A percentile compares a stretch with the other conserved stretches of the same genome.
These are phyloP conservation scores for Cokeromyces recurvatus DNA, from an alignment of 371 early-diverging fungal species.

Conservation along the genomic window DNA sequence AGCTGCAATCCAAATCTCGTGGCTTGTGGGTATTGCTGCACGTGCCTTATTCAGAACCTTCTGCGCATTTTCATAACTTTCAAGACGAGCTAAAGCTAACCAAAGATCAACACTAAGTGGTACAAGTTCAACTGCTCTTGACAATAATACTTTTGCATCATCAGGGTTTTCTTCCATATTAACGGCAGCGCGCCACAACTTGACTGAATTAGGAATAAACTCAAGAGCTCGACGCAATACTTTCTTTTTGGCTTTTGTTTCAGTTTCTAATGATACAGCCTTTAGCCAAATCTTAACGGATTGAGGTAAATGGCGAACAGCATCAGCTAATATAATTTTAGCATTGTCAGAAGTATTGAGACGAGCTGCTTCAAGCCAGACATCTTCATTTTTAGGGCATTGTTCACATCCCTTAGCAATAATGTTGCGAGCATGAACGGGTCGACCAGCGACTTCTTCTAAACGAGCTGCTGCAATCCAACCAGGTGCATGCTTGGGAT, in stretches of 20 bases:
- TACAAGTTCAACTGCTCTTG: slow-evolving; percentile 90
- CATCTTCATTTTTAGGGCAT: slow-evolving; percentile 91
- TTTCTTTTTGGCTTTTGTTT: slow-evolving; percentile 67
- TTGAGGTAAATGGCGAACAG: slow-evolving; percentile 85
- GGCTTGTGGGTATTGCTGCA: slow-evolving; percentile 78
- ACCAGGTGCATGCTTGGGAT: slow-evolving; percentile 93
- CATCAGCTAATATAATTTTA: slow-evolving; percentile 86
- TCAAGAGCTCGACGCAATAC: slow-evolving; percentile 94
- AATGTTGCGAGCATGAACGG: slow-evolving; percentile 75
- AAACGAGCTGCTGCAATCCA: slow-evolving; percentile 98
- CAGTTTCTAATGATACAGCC: slow-evolving; percentile 85
- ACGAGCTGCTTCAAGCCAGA: slow-evolving; percentile 95
- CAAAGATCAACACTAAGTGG: slow-evolving; percentile 91
- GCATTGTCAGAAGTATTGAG: slow-evolving; percentile 82
- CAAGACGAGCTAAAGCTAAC: slow-evolving; percentile 91
- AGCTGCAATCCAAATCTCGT: slow-evolving; percentile 94
- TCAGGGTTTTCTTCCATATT: slow-evolving; percentile 89
- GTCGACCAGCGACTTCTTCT: slow-evolving; percentile 89
- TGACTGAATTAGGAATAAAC: slow-evolving; percentile 88
- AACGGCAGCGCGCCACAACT: slow-evolving; percentile 90
- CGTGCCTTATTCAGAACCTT: slow-evolving; percentile 89
- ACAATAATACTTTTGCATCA: slow-evolving; percentile 86
- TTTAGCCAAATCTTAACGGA: slow-evolving; percentile 92
- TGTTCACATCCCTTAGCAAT: slow-evolving; percentile 92
- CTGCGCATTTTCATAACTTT: slow-evolving; percentile 86